Evolutionary conservation across 345 rosid genomes (phyloP).

Genomic region (Xanthoceras sorbifolium): DNA sequence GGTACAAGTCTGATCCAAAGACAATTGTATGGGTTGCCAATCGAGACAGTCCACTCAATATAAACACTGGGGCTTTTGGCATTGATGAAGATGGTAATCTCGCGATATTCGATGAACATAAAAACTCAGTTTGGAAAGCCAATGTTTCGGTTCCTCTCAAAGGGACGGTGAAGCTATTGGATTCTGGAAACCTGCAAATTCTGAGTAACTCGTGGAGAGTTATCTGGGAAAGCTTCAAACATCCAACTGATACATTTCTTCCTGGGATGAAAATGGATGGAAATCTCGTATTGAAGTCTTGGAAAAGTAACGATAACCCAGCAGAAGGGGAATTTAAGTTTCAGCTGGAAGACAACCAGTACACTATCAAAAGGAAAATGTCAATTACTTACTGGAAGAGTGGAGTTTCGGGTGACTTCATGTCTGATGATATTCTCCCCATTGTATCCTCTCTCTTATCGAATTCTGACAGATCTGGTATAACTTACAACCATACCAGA

Average conservation of each 20-base stretch:
- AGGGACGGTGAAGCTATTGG: constrained; percentile 15
- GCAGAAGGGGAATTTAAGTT: constrained; percentile 30
- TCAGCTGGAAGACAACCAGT: not conserved
- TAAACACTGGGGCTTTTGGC: not conserved
- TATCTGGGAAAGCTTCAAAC: constrained; percentile 33
- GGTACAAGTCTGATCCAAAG: constrained; percentile 26
- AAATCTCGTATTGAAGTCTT: constrained; percentile 28
- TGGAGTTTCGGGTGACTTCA: constrained; percentile 8
- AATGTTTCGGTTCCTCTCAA: not conserved
- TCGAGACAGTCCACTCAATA: not conserved
- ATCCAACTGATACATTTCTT: constrained; percentile 46
- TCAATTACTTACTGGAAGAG: constrained; percentile 15
- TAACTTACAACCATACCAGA: not conserved
- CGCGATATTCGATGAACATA: not conserved
- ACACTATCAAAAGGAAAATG: not conserved
- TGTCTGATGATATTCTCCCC: not conserved
- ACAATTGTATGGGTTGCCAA: constrained; percentile 44
- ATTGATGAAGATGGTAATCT: constrained; percentile 24
- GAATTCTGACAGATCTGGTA: not conserved
- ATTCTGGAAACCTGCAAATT: constrained; percentile 41
- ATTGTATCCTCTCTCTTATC: not conserved
- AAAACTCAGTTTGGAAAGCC: not conserved
- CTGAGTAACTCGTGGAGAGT: not conserved
- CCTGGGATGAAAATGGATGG: constrained; percentile 37
- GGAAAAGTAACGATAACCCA: constrained; percentile 37